A percentile compares a stretch with the other conserved stretches of the same genome.
These are phyloP conservation scores for Triangularia setosa DNA, from an alignment of 2,329 filamentous ascomycete genomes.

Conservation along the genomic window DNA sequence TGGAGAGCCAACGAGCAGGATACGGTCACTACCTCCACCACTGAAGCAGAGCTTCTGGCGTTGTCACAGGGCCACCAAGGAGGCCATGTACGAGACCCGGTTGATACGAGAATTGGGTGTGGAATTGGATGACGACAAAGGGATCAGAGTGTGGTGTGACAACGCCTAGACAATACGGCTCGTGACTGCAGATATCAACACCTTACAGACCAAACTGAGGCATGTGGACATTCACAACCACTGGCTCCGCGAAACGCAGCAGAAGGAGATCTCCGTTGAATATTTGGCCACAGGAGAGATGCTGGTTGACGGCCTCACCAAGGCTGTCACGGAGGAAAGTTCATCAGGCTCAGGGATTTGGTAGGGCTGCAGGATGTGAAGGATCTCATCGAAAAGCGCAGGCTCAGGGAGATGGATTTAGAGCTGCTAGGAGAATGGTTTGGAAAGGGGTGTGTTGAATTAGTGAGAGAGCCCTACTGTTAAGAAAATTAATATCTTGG, in stretches of 20 bases:
- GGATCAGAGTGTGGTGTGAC: neutral
- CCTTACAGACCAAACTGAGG: neutral
- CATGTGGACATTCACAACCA: neutral
- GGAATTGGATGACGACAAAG: neutral
- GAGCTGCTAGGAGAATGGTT: neutral
- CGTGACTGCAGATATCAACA: neutral
- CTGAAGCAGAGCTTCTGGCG: neutral
- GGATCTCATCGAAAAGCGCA: neutral
- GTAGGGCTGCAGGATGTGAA: neutral
- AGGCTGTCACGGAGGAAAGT: neutral
- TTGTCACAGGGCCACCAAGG: neutral
- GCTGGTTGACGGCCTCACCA: neutral
- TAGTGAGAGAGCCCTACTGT: no score
- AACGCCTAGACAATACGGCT: neutral
- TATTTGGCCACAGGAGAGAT: neutral
- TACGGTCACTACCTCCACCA: neutral
- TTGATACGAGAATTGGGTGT: neutral
- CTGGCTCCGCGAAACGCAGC: neutral
- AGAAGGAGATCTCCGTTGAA: neutral
- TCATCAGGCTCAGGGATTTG: neutral
- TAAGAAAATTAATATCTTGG: no score
- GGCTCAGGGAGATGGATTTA: neutral
- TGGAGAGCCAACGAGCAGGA: conserved; percentile 12
- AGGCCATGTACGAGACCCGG: neutral
- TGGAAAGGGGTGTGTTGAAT: no score